Evolutionary conservation across 108 stramenopile species (phyloP).

Genomic region (Fistulifera pelliculosa): DNA sequence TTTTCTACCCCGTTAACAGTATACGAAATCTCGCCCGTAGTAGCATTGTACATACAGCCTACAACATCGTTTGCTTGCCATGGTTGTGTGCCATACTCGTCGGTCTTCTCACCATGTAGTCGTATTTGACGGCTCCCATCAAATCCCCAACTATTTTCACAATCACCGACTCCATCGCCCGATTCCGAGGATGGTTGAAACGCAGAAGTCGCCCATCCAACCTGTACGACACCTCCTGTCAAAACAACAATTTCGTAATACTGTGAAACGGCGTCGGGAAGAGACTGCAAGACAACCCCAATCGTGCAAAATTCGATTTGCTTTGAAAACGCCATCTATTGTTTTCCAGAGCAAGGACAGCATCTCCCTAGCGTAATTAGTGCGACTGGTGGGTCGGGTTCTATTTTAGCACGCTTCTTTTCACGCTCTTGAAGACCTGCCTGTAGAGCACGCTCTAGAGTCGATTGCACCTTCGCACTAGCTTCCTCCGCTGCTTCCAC

Average conservation of each 20-base stretch:
- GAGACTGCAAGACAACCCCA: slow-evolving; percentile 42
- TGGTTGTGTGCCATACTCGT: slow-evolving; percentile 24
- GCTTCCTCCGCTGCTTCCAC: slow-evolving; percentile 35
- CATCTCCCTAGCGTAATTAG: slow-evolving; percentile 66
- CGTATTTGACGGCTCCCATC: slow-evolving; percentile 64
- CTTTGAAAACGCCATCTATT: slow-evolving; percentile 43
- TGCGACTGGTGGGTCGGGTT: slow-evolving; percentile 26
- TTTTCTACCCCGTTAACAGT: slow-evolving; percentile 59
- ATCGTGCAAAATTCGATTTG: slow-evolving; percentile 76
- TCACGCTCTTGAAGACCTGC: slow-evolving; percentile 40
- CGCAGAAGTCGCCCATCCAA: slow-evolving; percentile 58
- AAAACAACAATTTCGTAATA: slow-evolving; percentile 69
- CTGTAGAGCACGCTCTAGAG: slow-evolving; percentile 44
- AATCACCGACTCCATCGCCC: slow-evolving; percentile 83
- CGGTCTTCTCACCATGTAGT: slow-evolving; percentile 53
- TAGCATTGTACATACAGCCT: slow-evolving; percentile 40
- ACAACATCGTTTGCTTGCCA: slow-evolving; percentile 68
- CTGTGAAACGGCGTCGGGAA: not conserved
- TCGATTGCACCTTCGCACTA: slow-evolving; percentile 17
- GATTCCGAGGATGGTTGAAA: slow-evolving; percentile 66
- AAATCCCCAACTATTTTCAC: slow-evolving; percentile 50
- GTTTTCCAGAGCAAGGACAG: slow-evolving; percentile 28
- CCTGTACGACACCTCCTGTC: slow-evolving; percentile 68
- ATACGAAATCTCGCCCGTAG: slow-evolving; percentile 42
- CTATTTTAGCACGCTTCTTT: slow-evolving; percentile 3